These are phyloP conservation scores for Lactarius sp. DNA, from an alignment of 768 basidiomycete species.

Conservation along the genomic window DNA sequence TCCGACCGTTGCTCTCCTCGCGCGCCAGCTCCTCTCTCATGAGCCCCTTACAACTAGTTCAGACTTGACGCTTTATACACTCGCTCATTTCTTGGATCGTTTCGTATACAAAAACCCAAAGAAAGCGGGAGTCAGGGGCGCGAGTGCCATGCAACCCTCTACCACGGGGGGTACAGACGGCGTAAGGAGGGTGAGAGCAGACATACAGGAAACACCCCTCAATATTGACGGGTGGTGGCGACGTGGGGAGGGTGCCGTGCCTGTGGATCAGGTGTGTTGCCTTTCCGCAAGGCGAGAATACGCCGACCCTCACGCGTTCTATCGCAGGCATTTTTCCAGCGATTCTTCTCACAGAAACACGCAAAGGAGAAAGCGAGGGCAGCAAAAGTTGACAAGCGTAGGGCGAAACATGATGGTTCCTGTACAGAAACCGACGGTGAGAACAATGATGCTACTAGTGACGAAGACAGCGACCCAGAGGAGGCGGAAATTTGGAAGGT, in stretches of 20 bases:
- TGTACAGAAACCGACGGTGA: slow-evolving; percentile 34
- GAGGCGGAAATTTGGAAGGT: slow-evolving; percentile 92
- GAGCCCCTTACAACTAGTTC: slow-evolving; percentile 75
- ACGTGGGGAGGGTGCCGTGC: slow-evolving; percentile 63
- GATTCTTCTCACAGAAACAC: slow-evolving; percentile 74
- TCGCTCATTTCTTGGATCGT: slow-evolving; percentile 92
- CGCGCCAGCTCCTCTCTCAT: slow-evolving; percentile 69
- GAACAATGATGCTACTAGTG: slow-evolving; percentile 36
- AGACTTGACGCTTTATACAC: slow-evolving; percentile 88
- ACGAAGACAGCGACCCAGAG: slow-evolving; percentile 43
- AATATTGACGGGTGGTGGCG: slow-evolving; percentile 76
- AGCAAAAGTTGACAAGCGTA: slow-evolving; percentile 44
- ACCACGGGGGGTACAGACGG: slow-evolving; percentile 59
- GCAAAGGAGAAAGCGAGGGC: slow-evolving; percentile 47
- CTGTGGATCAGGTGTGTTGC: slow-evolving; percentile 73
- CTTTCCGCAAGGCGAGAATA: not conserved
- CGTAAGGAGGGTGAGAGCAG: slow-evolving; percentile 66
- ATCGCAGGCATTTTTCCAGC: slow-evolving; percentile 80
- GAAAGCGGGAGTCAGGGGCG: slow-evolving; percentile 62
- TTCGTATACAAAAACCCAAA: slow-evolving; percentile 98
- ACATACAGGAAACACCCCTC: slow-evolving; percentile 47
- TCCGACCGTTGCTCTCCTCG: slow-evolving; percentile 83
- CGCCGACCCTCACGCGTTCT: not conserved
- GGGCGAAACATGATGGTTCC: slow-evolving; percentile 36
- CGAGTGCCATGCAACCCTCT: slow-evolving; percentile 93